Base-by-base conservation (phyloP, 2,329 filamentous ascomycete genomes). In the Lasiodiplodia gonubiensis region DNA sequence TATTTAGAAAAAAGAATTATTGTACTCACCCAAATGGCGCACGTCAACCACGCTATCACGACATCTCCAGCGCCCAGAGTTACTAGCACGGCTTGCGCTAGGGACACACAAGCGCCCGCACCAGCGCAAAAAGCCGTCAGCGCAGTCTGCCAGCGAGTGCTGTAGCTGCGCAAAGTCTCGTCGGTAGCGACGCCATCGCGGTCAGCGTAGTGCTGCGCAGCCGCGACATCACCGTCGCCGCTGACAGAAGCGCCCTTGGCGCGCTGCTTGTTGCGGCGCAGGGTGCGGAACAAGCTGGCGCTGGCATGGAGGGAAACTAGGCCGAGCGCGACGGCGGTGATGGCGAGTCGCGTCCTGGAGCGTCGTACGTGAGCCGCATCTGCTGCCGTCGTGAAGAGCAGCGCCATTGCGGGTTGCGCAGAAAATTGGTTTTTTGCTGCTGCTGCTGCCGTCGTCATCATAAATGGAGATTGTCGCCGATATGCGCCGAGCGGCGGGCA, bases 171-270 rank as follows among this genome's bases (percentile, higher is more conserved):
- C 61, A 27, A 46, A 11, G 49, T 64, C 23, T 67, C 65, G 4
- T 23, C n/a, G 30, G 65, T 57, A 1, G 64, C 64, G 46, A 51
- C 64, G 39, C 64, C 64, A 33, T 66, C 64, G 11, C 23, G 52
- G 27, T 66, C 64, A 42, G 64, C 27, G 33, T 66, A 66, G 39
- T 21, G n/a, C 4, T 48, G 25, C n/a, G 23, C 8, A 39, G 16
- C 37, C 16, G 37, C 30, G 27, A 42, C 21, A 12, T 55, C 14
- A 21, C 33, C 16, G 61, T 46, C 14, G n/a, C 42, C n/a, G 10
- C 42, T 10, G 42, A n/a, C 18, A 46, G n/a, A 46, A 8, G 16
- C 42, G n/a, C 25, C 51, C 48, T 64, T 42, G 25, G 25, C 51
- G 52, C 63, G 63, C 30, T 8, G 30, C 21, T 42, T 54, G n/a